Evolutionary conservation across 164 flowering plant genomes (phyloP), one percentile per base, ranked within the genome.

Genomic region (Piper betle): DNA sequence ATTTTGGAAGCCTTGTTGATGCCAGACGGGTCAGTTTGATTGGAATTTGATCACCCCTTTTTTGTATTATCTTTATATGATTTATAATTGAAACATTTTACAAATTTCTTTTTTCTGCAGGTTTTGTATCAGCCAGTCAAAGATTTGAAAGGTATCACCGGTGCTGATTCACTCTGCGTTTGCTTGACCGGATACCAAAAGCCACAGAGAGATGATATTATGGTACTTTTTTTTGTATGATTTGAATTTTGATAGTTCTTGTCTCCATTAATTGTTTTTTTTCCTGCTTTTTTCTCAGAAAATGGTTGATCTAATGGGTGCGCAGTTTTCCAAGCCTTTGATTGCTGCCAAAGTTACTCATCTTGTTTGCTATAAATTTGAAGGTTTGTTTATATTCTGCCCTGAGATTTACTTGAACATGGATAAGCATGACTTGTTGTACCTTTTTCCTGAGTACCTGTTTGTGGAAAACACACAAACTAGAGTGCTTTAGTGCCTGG

Each of bases 311-410:
- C 55, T 91, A 72, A 88, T 91, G 91, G 97, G 97, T 41, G 93
- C 95, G 59, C 69, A 74, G 20, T 88, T 94, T 71, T 83, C 91
- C 38, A 94, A 88, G 76, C 93, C 99, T 39, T 54, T 94, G 81
- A 78, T 82, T 42, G 95, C 96, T 59, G 81, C 78, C 74, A 84
- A 78, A 72, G 88, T 84, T 53, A 91, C 99, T 52, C 99, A 94
- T 81, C 95, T 91, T 48, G 76, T 93, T 65, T 93, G 99, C 82
- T 93, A 88, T 80, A 91, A 90, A 69, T 86, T 85, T 78, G 99
- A 93, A 65, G 95, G 99, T 90, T 42, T 2, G 74, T 8, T 42
- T 42, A 42, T 42, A 25, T 25, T 25, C 33, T 25, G 33, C 33
- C 33, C 33, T 25, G 33, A 25, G 33, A 2, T 42, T 42, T 42